Base-by-base conservation (phyloP, 23 red algal species). In the Gracilariopsis chorda region DNA sequence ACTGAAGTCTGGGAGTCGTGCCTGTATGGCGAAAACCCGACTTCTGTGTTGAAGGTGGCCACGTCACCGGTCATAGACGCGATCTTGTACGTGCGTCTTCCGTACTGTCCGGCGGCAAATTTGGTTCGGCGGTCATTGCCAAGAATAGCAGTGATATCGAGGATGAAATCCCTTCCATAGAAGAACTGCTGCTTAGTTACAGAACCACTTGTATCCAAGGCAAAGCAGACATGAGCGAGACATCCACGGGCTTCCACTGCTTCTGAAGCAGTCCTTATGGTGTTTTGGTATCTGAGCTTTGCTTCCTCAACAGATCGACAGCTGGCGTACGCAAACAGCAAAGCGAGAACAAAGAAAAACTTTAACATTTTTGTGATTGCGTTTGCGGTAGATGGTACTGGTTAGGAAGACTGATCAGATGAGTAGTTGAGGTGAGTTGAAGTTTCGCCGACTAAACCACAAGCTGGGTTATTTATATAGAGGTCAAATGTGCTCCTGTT, bases 41-140 rank as follows among this genome's bases (percentile, higher is more conserved):
- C 49, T 3, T 8, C 28, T 36, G 5, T 44, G 42, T 42, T 83
- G 34, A 83, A 83, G 20, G 7, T 17, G 59, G 23, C 30, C 16
- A 47, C 42, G 32, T 87, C 82, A 43, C n/a, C 21, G 5, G 82
- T 87, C 12, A 87, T 12, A 0, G 8, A 2, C 6, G 24, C 41
- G 28, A 87, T 87, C 16, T 3, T 36, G 27, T 51, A 70, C 5
- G 47, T 28, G 4, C 10, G 1, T 19, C 0, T 20, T 6, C 42
- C 61, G 17, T 87, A 87, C 43, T 87, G 82, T n/a, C 41, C 43
- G 35, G 82, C 82, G 45, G 82, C 82, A 8, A 74, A 40, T 37
- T 73, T 28, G 34, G 60, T 12, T 14, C 35, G 37, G 30, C 19
- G 47, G 17, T 87, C 82, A 2, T 27, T 21, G 5, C 29, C 35